Evolutionary conservation across 371 early-diverging fungal genomes (phyloP).

Genomic region (Parasitella parasitica): DNA sequence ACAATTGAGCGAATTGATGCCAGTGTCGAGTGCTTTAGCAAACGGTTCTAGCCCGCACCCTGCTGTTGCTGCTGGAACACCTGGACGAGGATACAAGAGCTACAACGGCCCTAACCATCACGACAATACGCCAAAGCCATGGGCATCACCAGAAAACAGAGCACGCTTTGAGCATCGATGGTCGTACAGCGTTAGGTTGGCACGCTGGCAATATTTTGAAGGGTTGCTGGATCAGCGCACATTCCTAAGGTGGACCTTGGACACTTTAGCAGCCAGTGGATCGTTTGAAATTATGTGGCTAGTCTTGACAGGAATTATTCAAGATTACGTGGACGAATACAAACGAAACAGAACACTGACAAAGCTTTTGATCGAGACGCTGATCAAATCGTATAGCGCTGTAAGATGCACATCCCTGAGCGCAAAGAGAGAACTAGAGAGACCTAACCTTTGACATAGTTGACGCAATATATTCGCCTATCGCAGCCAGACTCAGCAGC

Average conservation of each 20-base stretch:
- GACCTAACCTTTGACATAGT: neutral
- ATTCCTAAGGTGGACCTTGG: constrained; percentile 62
- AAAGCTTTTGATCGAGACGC: constrained; percentile 62
- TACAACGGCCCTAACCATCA: constrained; percentile 27
- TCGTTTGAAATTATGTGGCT: constrained; percentile 66
- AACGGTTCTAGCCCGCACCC: constrained; percentile 30
- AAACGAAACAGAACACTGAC: constrained; percentile 66
- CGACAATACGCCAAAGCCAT: constrained; percentile 43
- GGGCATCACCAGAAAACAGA: constrained; percentile 52
- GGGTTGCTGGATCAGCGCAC: constrained; percentile 72
- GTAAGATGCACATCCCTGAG: constrained; percentile 34
- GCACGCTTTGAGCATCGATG: constrained; percentile 60
- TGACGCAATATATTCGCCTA: constrained; percentile 12
- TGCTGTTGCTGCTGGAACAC: constrained; percentile 3
- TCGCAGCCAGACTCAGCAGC: constrained; percentile 10
- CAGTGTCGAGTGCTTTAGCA: constrained; percentile 12
- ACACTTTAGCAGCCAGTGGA: constrained; percentile 46
- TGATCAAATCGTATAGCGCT: constrained; percentile 55
- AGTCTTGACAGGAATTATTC: constrained; percentile 59
- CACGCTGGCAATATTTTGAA: constrained; percentile 73
- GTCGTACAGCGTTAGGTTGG: constrained; percentile 62
- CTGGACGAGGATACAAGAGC: constrained; percentile 23
- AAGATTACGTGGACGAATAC: constrained; percentile 69
- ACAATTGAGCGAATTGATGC: constrained; percentile 49
- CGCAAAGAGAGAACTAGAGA: too few relatives aligned